A percentile compares a stretch with the other conserved stretches of the same genome.
Evolutionary conservation across 176 grass and related monocot species (phyloP).

Genomic region (Rhynchospora tenuis): DNA sequence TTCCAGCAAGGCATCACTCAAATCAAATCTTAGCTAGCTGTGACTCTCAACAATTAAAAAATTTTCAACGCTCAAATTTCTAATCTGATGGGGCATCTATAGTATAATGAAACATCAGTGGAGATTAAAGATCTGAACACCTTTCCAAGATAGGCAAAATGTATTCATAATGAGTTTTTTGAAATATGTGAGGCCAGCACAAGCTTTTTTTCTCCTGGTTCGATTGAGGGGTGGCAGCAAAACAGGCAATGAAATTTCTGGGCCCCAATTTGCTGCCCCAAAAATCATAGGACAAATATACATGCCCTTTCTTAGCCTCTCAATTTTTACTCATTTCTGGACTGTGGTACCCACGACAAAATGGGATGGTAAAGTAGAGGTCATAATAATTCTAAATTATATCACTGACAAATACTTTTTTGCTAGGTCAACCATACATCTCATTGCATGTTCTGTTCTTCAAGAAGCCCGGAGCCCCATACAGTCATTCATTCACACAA

Average conservation of each 20-base stretch:
- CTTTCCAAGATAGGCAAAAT: not conserved
- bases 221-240: not conserved
- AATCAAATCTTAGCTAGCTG: no score
- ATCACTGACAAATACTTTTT: not conserved
- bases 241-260: not conserved
- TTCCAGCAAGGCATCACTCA: no score
- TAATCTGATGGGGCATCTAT: not conserved
- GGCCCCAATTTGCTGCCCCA: not conserved
- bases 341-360: no score
- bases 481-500: not conserved
- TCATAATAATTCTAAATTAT: not conserved
- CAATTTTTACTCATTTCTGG: no score
- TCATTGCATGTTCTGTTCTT: not conserved
- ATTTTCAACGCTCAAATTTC: not conserved
- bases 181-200: not conserved
- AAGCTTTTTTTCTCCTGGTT: not conserved
- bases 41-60: not conserved
- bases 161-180: not conserved
- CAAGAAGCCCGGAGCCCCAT: not conserved
- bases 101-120: not conserved
- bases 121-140: not conserved
- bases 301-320: no score
- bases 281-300: no score
- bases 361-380: no score
- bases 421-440: constrained; percentile 6